Conservation (phyloP, 2,329 filamentous ascomycete genomes). For the Chrysosporium queenslandicum region DNA sequence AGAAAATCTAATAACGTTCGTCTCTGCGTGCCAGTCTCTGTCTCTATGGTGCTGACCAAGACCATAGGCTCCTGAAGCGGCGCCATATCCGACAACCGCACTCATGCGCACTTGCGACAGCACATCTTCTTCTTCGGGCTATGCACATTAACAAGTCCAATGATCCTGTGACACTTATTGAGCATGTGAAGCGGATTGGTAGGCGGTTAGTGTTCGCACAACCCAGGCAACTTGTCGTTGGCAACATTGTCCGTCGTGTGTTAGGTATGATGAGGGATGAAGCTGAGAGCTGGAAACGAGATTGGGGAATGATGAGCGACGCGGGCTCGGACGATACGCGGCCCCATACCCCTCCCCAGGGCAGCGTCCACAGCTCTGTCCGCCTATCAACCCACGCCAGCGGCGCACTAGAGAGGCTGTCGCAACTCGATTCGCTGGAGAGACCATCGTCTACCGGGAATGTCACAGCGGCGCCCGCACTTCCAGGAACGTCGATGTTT, state of each 20-base stretch:
- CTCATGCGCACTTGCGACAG: constrained; percentile 82
- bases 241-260: constrained; percentile 86
- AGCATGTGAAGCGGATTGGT: constrained; percentile 69
- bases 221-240: constrained; percentile 81
- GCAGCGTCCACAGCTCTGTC: neutral
- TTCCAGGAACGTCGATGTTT: constrained; percentile 64
- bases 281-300: constrained; percentile 63
- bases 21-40: neutral
- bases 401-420: constrained; percentile 3
- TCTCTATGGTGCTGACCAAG: constrained; percentile 1
- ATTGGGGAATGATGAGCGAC: constrained; percentile 49
- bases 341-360: constrained; percentile 32
- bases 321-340: constrained; percentile 45
- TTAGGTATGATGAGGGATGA: constrained; percentile 87
- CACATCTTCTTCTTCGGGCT: constrained; percentile 76
- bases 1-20: constrained; percentile 15
- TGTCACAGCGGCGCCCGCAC: constrained; percentile 32
- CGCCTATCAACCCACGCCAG: constrained; percentile 5
- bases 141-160: constrained; percentile 71
- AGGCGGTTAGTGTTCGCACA: constrained; percentile 70
- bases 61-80: constrained; percentile 66
- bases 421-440: constrained; percentile 20
- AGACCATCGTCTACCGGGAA: constrained; percentile 26
- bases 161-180: constrained; percentile 67
- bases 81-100: constrained; percentile 81